phyloP scores from a whole-genome alignment of 768 basidiomycete species.

The Lentinula raphanica region DNA sequence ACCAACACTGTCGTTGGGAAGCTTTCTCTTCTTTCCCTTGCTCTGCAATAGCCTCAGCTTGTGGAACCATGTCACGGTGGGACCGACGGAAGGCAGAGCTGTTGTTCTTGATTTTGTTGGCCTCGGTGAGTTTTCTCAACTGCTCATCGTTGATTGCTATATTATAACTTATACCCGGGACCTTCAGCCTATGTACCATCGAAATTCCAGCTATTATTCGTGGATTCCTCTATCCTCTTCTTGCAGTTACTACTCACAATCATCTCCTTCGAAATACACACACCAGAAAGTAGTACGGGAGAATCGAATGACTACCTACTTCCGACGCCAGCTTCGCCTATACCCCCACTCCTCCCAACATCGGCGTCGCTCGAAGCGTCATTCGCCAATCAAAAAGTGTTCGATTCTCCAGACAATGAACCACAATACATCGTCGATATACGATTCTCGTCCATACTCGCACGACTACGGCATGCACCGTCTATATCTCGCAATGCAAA shows the following conservation, averaged over 20 bases:
- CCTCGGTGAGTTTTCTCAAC: constrained; percentile 44
- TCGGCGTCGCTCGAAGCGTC: constrained; percentile 10
- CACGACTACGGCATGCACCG: constrained; percentile 52
- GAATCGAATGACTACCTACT: constrained; percentile 24
- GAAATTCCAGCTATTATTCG: constrained; percentile 54
- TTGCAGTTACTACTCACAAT: constrained; percentile 64
- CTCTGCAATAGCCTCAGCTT: constrained; percentile 54
- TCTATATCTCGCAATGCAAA: constrained; percentile 26
- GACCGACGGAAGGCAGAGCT: constrained; percentile 51
- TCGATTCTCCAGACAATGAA: constrained; percentile 16
- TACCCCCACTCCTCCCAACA: constrained; percentile 9
- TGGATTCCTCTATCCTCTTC: constrained; percentile 63
- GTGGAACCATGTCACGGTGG: constrained; percentile 54
- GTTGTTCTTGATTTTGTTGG: constrained; percentile 78
- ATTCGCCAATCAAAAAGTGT: background rate
- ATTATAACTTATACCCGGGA: background rate
- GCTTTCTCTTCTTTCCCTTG: constrained; percentile 57
- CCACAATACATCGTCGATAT: constrained; percentile 58
- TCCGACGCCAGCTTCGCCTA: constrained; percentile 18
- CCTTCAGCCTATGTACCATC: constrained; percentile 54
- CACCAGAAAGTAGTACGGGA: constrained; percentile 33
- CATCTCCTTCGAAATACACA: constrained; percentile 61
- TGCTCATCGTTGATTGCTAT: background rate
- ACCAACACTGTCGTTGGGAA: constrained; percentile 57
- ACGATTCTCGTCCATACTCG: constrained; percentile 46